A percentile compares a stretch with the other conserved stretches of the same genome.
These are phyloP conservation scores for Aspergillus incahuasiensis DNA, from an alignment of 495 filamentous ascomycete genomes.

Conservation along the genomic window DNA sequence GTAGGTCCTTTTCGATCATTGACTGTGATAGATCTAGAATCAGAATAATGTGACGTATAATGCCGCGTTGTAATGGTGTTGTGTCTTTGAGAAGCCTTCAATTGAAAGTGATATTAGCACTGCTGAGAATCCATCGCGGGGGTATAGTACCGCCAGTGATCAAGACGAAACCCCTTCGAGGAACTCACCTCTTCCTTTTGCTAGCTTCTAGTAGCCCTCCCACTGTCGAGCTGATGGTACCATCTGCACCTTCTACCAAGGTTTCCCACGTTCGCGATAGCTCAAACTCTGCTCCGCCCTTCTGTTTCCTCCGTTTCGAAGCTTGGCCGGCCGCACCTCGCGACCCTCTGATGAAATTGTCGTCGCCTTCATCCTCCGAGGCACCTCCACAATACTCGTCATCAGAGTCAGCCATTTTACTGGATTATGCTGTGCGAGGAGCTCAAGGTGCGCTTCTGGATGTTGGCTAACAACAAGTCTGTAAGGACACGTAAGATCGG, in stretches of 20 bases:
- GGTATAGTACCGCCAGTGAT: too few relatives aligned
- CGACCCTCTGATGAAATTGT: conserved; percentile 47
- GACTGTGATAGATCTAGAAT: conserved; percentile 90
- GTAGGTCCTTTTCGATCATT: conserved; percentile 92
- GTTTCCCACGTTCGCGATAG: conserved; percentile 59
- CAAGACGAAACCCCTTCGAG: neutral
- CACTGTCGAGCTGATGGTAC: conserved; percentile 65
- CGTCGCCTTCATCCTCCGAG: conserved; percentile 82
- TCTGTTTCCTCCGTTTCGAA: conserved; percentile 47
- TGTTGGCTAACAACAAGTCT: neutral
- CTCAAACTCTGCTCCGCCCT: conserved; percentile 55
- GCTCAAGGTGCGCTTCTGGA: neutral
- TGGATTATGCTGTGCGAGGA: neutral
- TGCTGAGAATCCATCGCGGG: too few relatives aligned
- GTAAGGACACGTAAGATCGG: conserved; percentile 44
- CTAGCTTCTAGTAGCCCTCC: conserved; percentile 64
- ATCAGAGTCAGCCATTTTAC: conserved; percentile 56
- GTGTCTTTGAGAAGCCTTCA: conserved; percentile 79
- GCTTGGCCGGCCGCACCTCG: conserved; percentile 24
- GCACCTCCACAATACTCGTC: conserved; percentile 75
- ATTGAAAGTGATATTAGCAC: conserved; percentile 11
- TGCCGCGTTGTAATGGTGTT: conserved; percentile 89
- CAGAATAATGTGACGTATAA: conserved; percentile 89
- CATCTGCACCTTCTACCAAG: conserved; percentile 67
- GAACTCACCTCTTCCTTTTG: conserved; percentile 68